Conservation (phyloP, 1,284 basidiomycete species). For the Anthracocystis panici-leucophaei region DNA sequence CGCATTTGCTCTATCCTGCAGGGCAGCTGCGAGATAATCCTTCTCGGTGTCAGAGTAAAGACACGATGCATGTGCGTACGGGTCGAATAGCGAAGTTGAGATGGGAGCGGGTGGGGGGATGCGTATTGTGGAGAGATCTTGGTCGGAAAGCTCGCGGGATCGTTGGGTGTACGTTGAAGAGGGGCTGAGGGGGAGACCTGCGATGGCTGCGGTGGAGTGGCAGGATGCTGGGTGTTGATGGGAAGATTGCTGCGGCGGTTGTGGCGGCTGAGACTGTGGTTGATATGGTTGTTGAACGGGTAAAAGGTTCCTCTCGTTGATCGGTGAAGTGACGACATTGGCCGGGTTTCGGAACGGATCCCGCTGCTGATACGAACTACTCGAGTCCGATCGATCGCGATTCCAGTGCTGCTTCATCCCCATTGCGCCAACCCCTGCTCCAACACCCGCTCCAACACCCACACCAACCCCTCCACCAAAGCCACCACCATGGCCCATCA, state of each 20-base stretch:
- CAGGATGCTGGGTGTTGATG: constrained; percentile 32
- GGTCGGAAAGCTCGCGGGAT: constrained; percentile 23
- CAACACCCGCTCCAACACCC: constrained; percentile 3
- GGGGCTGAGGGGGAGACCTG: constrained; percentile 29
- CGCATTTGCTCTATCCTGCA: constrained; percentile 10
- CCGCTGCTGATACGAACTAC: constrained; percentile 12
- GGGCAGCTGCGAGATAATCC: constrained; percentile 15
- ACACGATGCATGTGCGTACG: constrained; percentile 36
- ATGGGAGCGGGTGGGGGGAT: constrained; percentile 38
- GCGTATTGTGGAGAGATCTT: constrained; percentile 24
- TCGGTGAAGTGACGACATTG: constrained; percentile 4
- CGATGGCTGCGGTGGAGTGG: constrained; percentile 35
- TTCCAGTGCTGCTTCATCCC: constrained; percentile 24
- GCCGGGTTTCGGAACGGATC: constrained; percentile 38
- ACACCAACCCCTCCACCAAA: not conserved
- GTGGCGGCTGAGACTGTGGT: constrained; percentile 4
- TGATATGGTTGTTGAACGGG: constrained; percentile 9
- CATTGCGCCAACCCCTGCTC: constrained; percentile 13
- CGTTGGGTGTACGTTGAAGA: constrained; percentile 19
- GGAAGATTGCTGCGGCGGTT: constrained; percentile 4
- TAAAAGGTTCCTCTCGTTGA: not conserved
- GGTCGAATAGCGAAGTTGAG: constrained; percentile 31
- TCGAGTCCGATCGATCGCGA: constrained; percentile 23
- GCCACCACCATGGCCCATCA: constrained; percentile 13
- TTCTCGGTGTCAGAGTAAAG: constrained; percentile 23